These are phyloP conservation scores for Aureobasidium sp. DNA, from an alignment of 2,329 filamentous ascomycete species.

Conservation along the genomic window DNA sequence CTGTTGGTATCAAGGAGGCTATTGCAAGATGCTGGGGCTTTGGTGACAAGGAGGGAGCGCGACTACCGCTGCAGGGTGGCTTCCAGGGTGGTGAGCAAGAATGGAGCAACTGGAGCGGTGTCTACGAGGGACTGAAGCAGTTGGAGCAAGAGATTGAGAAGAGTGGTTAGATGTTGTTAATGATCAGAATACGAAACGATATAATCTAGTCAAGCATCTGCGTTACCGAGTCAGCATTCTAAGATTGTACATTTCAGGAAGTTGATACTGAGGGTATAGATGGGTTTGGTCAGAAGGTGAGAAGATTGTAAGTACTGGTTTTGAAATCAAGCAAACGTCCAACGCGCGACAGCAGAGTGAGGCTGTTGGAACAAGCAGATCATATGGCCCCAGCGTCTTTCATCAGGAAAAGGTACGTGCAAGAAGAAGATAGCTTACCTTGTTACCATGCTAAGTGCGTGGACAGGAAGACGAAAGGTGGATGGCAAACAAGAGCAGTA, in stretches of 20 bases:
- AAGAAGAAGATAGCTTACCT: neutral
- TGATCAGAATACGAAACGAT: neutral
- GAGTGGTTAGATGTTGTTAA: conserved; percentile 1
- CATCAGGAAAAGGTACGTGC: conserved; percentile 4
- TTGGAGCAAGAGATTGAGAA: conserved; percentile 28
- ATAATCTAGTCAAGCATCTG: neutral
- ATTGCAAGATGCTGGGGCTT: conserved; percentile 50
- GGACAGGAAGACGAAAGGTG: too few relatives aligned
- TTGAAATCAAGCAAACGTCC: conserved; percentile 13
- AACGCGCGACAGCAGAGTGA: conserved; percentile 9
- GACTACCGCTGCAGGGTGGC: conserved; percentile 50
- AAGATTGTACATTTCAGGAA: neutral
- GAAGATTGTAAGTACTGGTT: conserved; percentile 16
- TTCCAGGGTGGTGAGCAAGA: conserved; percentile 49
- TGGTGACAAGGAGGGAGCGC: conserved; percentile 50
- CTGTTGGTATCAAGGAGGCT: conserved; percentile 58
- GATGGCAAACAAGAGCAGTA: too few relatives aligned
- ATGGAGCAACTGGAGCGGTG: conserved; percentile 46
- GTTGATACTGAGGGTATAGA: too few relatives aligned
- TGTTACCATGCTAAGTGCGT: too few relatives aligned
- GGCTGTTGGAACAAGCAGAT: conserved; percentile 12
- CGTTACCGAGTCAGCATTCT: neutral
- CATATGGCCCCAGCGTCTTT: conserved; percentile 18
- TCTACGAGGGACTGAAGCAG: conserved; percentile 37
- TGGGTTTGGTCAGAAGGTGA: conserved; percentile 7